Conservation (phyloP, 768 basidiomycete species). For the Russula emetica region DNA sequence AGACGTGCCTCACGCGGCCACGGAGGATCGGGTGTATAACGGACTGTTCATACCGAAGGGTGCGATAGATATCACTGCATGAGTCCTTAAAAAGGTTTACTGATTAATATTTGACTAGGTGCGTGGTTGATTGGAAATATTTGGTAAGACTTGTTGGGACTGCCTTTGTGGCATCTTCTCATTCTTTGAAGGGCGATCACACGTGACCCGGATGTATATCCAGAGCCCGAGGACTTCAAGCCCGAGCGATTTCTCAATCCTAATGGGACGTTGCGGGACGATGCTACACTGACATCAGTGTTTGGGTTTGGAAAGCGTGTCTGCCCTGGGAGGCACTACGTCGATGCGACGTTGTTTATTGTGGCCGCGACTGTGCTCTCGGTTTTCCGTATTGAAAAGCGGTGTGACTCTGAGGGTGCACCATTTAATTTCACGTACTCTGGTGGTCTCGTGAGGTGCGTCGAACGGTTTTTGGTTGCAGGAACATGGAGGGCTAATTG, state of each 20-base stretch:
- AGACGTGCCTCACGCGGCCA: constrained; percentile 13
- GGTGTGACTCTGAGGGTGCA: not conserved
- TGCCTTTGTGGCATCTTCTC: not conserved
- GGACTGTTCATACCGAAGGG: constrained; percentile 24
- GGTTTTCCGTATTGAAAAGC: not conserved
- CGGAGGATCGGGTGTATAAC: constrained; percentile 14
- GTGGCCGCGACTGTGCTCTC: constrained; percentile 6
- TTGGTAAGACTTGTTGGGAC: not conserved
- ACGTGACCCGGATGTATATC: constrained; percentile 11
- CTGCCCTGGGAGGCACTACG: constrained; percentile 19
- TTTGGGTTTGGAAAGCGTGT: constrained; percentile 14
- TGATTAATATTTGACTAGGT: not conserved
- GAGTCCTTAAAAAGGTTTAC: not conserved
- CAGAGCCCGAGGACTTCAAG: constrained; percentile 13
- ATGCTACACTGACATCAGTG: not conserved
- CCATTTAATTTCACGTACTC: not conserved
- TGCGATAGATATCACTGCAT: not conserved
- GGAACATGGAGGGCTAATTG: not conserved
- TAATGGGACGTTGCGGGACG: constrained; percentile 5
- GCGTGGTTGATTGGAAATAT: not conserved
- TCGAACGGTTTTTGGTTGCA: not conserved
- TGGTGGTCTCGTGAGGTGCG: not conserved
- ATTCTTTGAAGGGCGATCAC: constrained; percentile 11
- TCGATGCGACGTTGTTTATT: constrained; percentile 15
- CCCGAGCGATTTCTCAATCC: constrained; percentile 3